Evolutionary conservation across 345 rosid species (phyloP).

Genomic region (Brassica juncea): DNA sequence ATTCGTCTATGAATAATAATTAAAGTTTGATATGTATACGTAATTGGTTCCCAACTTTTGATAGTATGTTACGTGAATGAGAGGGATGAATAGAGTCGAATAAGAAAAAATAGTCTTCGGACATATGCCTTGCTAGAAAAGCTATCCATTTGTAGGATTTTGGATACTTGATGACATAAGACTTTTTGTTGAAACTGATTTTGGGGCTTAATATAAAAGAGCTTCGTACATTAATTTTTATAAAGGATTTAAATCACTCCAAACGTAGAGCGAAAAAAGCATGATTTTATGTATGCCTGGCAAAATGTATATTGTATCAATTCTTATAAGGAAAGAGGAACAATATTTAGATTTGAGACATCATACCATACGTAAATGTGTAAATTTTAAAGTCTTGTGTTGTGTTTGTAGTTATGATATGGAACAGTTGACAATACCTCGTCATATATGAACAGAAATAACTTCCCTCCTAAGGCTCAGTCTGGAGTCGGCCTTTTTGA

Average conservation of each 20-base stretch:
- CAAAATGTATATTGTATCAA: background rate
- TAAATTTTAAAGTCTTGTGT: background rate
- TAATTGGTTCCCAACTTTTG: slow-evolving; percentile 18
- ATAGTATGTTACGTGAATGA: slow-evolving; percentile 8
- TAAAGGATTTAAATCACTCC: background rate
- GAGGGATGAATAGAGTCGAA: slow-evolving; percentile 5
- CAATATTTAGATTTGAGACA: background rate
- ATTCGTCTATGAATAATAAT: background rate
- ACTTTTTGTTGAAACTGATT: background rate
- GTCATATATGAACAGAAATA: slow-evolving; percentile 14
- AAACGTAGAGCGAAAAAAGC: background rate
- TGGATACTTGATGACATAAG: background rate
- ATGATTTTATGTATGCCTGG: background rate
- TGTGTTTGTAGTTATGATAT: slow-evolving; percentile 3
- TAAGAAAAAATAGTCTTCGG: background rate
- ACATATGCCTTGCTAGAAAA: slow-evolving; percentile 6
- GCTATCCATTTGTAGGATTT: background rate
- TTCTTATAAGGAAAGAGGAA: slow-evolving; percentile 16
- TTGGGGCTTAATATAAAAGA: background rate
- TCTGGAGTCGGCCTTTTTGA: slow-evolving; percentile 28
- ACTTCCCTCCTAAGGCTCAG: slow-evolving; percentile 31
- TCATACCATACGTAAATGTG: slow-evolving; percentile 21
- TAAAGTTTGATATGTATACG: background rate
- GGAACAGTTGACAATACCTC: slow-evolving; percentile 22
- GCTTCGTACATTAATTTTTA: background rate